Base-by-base conservation (phyloP, 2,329 filamentous ascomycete species). In the Colletotrichum musae region DNA sequence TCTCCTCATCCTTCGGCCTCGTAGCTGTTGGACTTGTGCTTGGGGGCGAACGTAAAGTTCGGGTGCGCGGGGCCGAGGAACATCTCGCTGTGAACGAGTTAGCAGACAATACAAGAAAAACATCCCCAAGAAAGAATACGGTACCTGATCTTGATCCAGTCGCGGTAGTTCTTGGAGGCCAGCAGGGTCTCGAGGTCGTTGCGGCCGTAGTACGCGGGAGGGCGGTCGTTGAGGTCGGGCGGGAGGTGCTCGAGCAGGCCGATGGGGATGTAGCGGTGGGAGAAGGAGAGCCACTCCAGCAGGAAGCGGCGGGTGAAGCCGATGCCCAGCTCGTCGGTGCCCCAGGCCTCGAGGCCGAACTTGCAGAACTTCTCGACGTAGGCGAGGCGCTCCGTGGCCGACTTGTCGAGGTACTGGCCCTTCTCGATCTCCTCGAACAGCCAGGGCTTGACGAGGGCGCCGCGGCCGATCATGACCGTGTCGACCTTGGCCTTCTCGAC, bases 121-220 rank as follows among this genome's bases (percentile, higher is more conserved):
- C 9, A 24, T 2, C 36, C 13, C 13, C 26, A 1, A 5, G 21
- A n/a, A 60, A 13, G 66, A 86, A 90, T 80, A 36, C 32, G 32
- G 32, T 88, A 96, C 94, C 92, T 97, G 76, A 99, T 97, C 85
- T 97, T 98, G 80, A 99, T 94, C 96, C 96, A 99, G 80, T 99
- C 96, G 83, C 92, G 93, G 83, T 97, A 98, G 81, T 98, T 94
- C 72, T 90, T 89, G 81, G 94, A 98, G 15, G 91, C 92, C 82
- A 99, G 87, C 73, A 99, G 83, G n/a, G 94, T 97, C 87, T 99
- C 96, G 77, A 99, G 81, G 62, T 99, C 96, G 80, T 96, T 92
- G 68, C 96, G 87, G 21, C 95, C 95, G 74, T 85, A 88, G 78
- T 93, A 99, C 53, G 90, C 89, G 6, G 95, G 95, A 56, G 96